A percentile compares a stretch with the other conserved stretches of the same genome.
phyloP scores from a whole-genome alignment of 2,329 filamentous ascomycete genomes.

The Talaromyces sp. region DNA sequence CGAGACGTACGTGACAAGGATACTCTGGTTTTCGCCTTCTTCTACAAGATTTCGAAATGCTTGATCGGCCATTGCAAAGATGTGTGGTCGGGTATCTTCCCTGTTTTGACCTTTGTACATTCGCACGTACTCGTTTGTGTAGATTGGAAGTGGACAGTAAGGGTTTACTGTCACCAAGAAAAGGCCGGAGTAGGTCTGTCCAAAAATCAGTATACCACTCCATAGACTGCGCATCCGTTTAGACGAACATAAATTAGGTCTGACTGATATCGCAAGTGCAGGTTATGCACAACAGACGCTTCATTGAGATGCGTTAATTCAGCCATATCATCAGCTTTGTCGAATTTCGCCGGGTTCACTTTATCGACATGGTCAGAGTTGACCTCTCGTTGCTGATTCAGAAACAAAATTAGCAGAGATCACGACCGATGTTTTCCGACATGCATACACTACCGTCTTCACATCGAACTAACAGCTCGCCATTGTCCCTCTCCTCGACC shows the following conservation, averaged over 20 bases:
- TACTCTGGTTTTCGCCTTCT: conserved; percentile 93
- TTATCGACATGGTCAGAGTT: conserved; percentile 89
- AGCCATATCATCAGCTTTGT: conserved; percentile 99
- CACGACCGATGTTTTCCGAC: not conserved
- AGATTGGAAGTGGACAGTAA: conserved; percentile 91
- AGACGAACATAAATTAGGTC: conserved; percentile 78
- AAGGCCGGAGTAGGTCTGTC: conserved; percentile 85
- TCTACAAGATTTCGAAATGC: conserved; percentile 94
- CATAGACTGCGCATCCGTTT: not conserved
- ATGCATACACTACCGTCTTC: conserved; percentile 78
- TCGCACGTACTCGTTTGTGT: conserved; percentile 93
- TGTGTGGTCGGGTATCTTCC: conserved; percentile 95
- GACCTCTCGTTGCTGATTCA: conserved; percentile 72
- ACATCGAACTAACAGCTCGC: conserved; percentile 77
- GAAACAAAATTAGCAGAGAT: conserved; percentile 16
- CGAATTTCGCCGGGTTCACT: conserved; percentile 98
- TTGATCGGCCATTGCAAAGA: conserved; percentile 95
- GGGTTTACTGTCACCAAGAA: conserved; percentile 97
- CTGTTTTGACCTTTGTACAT: conserved; percentile 91
- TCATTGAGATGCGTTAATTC: conserved; percentile 97
- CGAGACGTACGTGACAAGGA: conserved; percentile 73
- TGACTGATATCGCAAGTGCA: conserved; percentile 89
- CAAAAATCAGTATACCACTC: not conserved
- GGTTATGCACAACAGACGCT: conserved; percentile 93
- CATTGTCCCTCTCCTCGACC: conserved; percentile 69